Evolutionary conservation across 345 rosid species (phyloP).

Genomic region (Aquilaria yunnanensis): DNA sequence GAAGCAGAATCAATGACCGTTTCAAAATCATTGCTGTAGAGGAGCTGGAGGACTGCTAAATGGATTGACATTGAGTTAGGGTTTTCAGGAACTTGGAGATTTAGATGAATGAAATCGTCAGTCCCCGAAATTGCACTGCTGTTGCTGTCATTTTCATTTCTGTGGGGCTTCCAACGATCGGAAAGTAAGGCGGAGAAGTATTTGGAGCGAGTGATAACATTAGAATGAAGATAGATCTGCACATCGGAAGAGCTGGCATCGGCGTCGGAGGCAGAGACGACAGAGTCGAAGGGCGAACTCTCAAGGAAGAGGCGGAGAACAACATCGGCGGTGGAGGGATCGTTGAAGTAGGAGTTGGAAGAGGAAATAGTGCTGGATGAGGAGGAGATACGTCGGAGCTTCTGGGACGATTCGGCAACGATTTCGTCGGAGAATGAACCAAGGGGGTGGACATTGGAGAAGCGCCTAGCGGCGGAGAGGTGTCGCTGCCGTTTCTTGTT

Average conservation of each 20-base stretch:
- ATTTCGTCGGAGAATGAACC: conserved; percentile 17
- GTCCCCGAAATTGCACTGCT: not conserved
- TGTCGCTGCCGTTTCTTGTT: conserved; percentile 35
- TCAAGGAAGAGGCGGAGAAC: conserved; percentile 36
- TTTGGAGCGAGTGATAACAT: conserved; percentile 44
- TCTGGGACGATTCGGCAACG: conserved; percentile 21
- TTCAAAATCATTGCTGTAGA: conserved; percentile 42
- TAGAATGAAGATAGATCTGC: conserved; percentile 58
- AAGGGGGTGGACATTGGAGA: conserved; percentile 20
- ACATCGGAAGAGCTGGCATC: conserved; percentile 19
- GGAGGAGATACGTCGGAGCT: conserved; percentile 34
- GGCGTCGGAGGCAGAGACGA: conserved; percentile 7
- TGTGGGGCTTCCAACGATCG: conserved; percentile 43
- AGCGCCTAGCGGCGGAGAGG: conserved; percentile 19
- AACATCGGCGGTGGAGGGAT: conserved; percentile 41
- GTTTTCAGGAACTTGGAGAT: conserved; percentile 23
- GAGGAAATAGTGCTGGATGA: conserved; percentile 10
- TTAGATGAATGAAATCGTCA: conserved; percentile 15
- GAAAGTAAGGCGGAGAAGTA: conserved; percentile 60
- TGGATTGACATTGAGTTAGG: conserved; percentile 29
- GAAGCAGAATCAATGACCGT: conserved; percentile 29
- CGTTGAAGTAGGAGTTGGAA: conserved; percentile 25
- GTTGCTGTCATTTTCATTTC: not conserved
- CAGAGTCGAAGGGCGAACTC: conserved; percentile 11
- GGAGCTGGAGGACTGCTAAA: conserved; percentile 39